phyloP scores from a whole-genome alignment of 148 eudicot species.

The Rhododendron vialii region DNA sequence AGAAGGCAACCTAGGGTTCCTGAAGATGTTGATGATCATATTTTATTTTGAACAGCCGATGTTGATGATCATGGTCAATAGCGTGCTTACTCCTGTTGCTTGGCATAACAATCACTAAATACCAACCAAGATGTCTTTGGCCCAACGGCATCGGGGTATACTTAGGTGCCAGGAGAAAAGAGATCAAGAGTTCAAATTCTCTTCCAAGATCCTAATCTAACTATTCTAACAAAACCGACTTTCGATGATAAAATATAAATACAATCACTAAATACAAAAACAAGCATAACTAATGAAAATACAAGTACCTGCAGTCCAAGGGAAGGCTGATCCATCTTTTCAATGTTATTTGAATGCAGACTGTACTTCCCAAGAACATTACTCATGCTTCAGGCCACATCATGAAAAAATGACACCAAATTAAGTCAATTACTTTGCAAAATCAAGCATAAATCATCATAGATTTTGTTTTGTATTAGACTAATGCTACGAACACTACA shows the following conservation, averaged over 20 bases:
- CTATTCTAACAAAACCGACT: too few relatives aligned
- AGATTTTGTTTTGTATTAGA: background rate
- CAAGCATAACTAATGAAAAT: background rate
- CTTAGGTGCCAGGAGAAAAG: too few relatives aligned
- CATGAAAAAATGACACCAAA: background rate
- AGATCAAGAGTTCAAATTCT: too few relatives aligned
- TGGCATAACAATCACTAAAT: too few relatives aligned
- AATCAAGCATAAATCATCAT: background rate
- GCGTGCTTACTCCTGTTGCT: background rate
- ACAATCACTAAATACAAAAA: background rate
- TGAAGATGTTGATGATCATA: background rate
- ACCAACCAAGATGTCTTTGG: too few relatives aligned
- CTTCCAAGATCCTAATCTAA: too few relatives aligned
- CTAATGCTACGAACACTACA: background rate
- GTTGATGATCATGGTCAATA: background rate
- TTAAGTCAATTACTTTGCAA: background rate
- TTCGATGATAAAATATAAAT: too few relatives aligned
- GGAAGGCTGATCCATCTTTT: constrained; percentile 27
- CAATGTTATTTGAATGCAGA: constrained; percentile 28
- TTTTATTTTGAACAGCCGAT: background rate
- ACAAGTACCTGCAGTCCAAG: constrained; percentile 37
- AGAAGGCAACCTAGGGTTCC: background rate
- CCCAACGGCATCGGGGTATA: too few relatives aligned
- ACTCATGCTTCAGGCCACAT: constrained; percentile 41
- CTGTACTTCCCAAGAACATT: constrained; percentile 41